These are phyloP conservation scores for Venturia carpophila DNA, from an alignment of 2,329 filamentous ascomycete genomes.

Conservation along the genomic window DNA sequence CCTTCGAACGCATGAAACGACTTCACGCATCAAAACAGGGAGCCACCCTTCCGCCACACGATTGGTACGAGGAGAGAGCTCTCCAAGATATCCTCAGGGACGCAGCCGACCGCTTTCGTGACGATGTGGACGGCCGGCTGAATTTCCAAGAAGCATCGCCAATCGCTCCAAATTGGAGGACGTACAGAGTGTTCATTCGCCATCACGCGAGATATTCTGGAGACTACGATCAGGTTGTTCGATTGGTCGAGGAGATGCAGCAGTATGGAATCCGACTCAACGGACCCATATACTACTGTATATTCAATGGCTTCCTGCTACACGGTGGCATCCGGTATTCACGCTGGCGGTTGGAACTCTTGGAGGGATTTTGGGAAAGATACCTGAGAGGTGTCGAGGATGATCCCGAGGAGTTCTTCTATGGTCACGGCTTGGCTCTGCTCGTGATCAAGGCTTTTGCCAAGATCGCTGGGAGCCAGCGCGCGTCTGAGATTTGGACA, in stretches of 20 bases:
- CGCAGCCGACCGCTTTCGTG: conserved; percentile 25
- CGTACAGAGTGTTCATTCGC: conserved; percentile 71
- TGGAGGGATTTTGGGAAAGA: conserved; percentile 60
- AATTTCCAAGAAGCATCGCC: conserved; percentile 58
- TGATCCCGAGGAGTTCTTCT: conserved; percentile 22
- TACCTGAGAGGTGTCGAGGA: conserved; percentile 45
- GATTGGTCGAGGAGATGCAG: conserved; percentile 74
- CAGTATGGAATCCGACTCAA: conserved; percentile 59
- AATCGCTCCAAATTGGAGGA: conserved; percentile 66
- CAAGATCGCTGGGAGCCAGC: conserved; percentile 46
- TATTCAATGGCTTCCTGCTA: conserved; percentile 73
- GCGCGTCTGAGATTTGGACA: conserved; percentile 49
- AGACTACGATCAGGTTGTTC: conserved; percentile 61
- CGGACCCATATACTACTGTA: conserved; percentile 66
- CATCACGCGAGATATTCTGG: conserved; percentile 64
- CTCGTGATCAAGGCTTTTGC: conserved; percentile 58
- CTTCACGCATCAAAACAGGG: conserved; percentile 39
- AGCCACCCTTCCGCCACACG: conserved; percentile 13
- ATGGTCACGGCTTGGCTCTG: conserved; percentile 39
- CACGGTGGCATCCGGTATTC: conserved; percentile 61
- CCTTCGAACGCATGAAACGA: conserved; percentile 78
- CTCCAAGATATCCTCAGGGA: conserved; percentile 39
- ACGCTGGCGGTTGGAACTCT: conserved; percentile 63
- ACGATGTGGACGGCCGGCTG: conserved; percentile 47
- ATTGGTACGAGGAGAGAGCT: conserved; percentile 13